These are phyloP conservation scores for Saturnispora bothae DNA, from an alignment of 805 yeast species.

Conservation along the genomic window DNA sequence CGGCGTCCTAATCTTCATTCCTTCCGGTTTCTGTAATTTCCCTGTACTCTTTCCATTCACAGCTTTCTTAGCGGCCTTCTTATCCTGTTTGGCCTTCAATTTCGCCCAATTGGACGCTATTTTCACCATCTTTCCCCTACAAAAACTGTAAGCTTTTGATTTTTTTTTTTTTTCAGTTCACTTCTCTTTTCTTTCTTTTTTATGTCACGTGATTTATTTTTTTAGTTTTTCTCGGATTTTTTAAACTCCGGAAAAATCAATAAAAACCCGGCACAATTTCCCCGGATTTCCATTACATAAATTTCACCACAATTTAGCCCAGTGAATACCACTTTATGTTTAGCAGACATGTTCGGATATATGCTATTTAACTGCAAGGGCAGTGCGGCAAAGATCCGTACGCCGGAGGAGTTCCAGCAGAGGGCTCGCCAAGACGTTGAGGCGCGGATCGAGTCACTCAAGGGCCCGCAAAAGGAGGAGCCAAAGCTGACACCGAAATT, in stretches of 20 bases:
- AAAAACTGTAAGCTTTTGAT: not conserved
- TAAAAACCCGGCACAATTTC: too few relatives aligned
- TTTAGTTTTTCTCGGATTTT: too few relatives aligned
- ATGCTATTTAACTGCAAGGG: slow-evolving; percentile 16
- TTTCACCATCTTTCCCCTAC: not conserved
- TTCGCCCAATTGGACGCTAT: slow-evolving; percentile 19
- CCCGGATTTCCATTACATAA: too few relatives aligned
- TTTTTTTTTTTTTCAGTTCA: not conserved
- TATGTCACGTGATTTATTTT: not conserved
- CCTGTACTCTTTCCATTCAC: not conserved
- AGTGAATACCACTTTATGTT: too few relatives aligned
- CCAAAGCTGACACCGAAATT: not conserved
- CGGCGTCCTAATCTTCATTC: slow-evolving; percentile 10
- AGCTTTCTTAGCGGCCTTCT: slow-evolving; percentile 1
- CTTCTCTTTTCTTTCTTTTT: not conserved
- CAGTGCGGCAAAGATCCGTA: slow-evolving; percentile 21
- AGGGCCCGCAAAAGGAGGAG: not conserved
- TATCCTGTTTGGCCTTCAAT: slow-evolving; percentile 9
- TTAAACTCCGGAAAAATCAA: too few relatives aligned
- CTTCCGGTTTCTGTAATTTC: not conserved
- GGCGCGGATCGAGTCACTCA: slow-evolving; percentile 16
- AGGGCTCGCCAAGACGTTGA: slow-evolving; percentile 27
- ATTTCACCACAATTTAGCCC: too few relatives aligned
- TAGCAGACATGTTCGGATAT: slow-evolving; percentile 26
- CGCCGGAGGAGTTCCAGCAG: slow-evolving; percentile 26